Conservation (phyloP, 371 early-diverging fungal species). For the Zychaea mexicana region DNA sequence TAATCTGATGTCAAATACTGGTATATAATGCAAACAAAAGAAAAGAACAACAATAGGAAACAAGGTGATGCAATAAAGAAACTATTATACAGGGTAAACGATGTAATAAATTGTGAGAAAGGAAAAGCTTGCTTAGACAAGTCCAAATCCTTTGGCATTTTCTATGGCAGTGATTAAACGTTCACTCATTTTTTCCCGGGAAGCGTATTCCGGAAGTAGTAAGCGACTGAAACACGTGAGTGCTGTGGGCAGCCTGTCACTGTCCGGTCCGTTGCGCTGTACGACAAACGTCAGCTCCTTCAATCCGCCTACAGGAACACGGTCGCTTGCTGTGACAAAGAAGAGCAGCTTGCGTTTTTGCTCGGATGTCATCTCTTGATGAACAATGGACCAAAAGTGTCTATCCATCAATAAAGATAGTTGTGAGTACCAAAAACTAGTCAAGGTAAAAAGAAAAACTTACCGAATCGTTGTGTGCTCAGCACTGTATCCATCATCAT, state of each 20-base stretch:
- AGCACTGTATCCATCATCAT: constrained; percentile 77
- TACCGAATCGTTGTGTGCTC: constrained; percentile 57
- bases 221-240: constrained; percentile 96
- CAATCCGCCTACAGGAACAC: constrained; percentile 90
- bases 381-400: constrained; percentile 92
- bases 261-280: constrained; percentile 93
- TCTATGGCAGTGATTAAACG: constrained; percentile 93
- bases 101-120: neutral
- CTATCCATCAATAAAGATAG: constrained; percentile 15
- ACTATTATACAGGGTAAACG: neutral
- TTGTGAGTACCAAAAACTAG: neutral
- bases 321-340: constrained; percentile 97
- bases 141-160: constrained; percentile 97
- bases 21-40: no score
- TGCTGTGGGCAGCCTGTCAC: constrained; percentile 85
- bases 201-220: constrained; percentile 91
- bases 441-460: neutral
- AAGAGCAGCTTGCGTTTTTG: constrained; percentile 82
- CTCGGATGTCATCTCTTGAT: constrained; percentile 62
- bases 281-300: constrained; percentile 82
- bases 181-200: constrained; percentile 81
- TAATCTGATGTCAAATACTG: no score
- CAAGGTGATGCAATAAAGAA: no score
- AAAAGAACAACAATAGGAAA: no score
- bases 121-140: constrained; percentile 53